Conservation (phyloP, 352 stramenopile species). For the Pythium diclinum region DNA sequence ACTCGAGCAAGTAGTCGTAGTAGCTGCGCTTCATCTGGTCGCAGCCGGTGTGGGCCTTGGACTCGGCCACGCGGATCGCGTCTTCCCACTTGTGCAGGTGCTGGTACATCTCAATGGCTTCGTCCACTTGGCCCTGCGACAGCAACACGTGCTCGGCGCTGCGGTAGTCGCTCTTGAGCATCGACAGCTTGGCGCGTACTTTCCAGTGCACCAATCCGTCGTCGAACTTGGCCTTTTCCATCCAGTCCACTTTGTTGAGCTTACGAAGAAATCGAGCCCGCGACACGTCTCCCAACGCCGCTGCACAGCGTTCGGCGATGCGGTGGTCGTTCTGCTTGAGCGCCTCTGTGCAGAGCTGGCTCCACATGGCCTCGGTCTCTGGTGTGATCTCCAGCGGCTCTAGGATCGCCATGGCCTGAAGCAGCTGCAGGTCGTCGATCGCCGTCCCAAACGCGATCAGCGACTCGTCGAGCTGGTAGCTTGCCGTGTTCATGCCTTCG, state of each 20-base stretch:
- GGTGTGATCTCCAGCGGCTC: slow-evolving; percentile 89
- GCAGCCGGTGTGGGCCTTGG: slow-evolving; percentile 68
- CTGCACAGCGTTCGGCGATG: slow-evolving; percentile 89
- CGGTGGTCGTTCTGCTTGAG: slow-evolving; percentile 85
- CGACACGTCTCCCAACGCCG: slow-evolving; percentile 89
- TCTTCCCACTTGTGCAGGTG: slow-evolving; percentile 93
- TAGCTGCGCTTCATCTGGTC: slow-evolving; percentile 90
- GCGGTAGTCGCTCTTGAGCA: slow-evolving; percentile 90
- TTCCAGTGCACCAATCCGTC: slow-evolving; percentile 83
- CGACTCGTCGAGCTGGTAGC: slow-evolving; percentile 92
- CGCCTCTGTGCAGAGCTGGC: slow-evolving; percentile 84
- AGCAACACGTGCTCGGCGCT: slow-evolving; percentile 91
- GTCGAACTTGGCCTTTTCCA: slow-evolving; percentile 71
- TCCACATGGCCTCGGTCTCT: slow-evolving; percentile 94
- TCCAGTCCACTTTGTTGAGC: slow-evolving; percentile 88
- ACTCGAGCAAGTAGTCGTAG: slow-evolving; percentile 92
- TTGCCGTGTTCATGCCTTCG: slow-evolving; percentile 92
- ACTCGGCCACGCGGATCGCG: slow-evolving; percentile 90
- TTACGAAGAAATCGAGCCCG: slow-evolving; percentile 87
- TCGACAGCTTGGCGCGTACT: slow-evolving; percentile 74
- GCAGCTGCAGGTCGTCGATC: slow-evolving; percentile 90
- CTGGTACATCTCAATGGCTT: slow-evolving; percentile 95
- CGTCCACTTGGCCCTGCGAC: slow-evolving; percentile 88
- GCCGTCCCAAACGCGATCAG: slow-evolving; percentile 93
- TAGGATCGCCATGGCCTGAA: slow-evolving; percentile 91